Percentiles rank a stretch among this genome's conserved stretches.
Conservation (phyloP, 371 early-diverging fungal species). For the Apophysomyces elegans region DNA sequence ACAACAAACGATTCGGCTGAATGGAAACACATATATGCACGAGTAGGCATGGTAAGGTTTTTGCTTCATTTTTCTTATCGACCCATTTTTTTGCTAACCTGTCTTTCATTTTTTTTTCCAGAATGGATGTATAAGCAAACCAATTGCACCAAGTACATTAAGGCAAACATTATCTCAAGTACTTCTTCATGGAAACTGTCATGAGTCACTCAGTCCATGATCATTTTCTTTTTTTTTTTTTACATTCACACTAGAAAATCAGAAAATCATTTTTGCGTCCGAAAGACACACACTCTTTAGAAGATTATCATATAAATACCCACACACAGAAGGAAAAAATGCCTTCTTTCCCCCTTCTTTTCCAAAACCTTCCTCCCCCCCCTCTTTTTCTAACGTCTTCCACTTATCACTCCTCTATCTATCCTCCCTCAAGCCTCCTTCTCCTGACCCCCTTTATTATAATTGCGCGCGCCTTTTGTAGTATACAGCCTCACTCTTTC, state of each 20-base stretch:
- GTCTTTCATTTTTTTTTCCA: conserved; percentile 15
- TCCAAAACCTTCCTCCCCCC: background rate
- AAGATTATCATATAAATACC: too few species aligned
- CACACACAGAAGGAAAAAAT: background rate
- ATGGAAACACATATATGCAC: conserved; percentile 31
- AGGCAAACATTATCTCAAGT: conserved; percentile 37
- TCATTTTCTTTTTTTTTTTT: background rate
- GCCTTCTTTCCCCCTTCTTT: background rate
- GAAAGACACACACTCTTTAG: too few species aligned
- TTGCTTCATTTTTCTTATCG: background rate
- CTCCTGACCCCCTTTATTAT: background rate
- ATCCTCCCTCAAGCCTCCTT: background rate
- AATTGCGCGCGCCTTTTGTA: conserved; percentile 4
- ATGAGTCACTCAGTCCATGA: conserved; percentile 20
- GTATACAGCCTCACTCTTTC: conserved; percentile 9
- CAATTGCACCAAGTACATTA: conserved; percentile 37
- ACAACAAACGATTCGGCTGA: conserved; percentile 59
- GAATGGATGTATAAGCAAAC: conserved; percentile 57
- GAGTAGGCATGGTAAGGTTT: conserved; percentile 35
- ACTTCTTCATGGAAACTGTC: conserved; percentile 29
- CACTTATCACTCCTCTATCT: too few species aligned
- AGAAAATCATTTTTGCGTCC: too few species aligned
- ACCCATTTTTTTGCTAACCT: conserved; percentile 3
- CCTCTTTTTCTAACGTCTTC: background rate
- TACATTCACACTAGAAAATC: too few species aligned